A percentile compares a stretch with the other conserved stretches of the same genome.
phyloP scores from a whole-genome alignment of 345 rosid species.

The Syzygium aqueum region DNA sequence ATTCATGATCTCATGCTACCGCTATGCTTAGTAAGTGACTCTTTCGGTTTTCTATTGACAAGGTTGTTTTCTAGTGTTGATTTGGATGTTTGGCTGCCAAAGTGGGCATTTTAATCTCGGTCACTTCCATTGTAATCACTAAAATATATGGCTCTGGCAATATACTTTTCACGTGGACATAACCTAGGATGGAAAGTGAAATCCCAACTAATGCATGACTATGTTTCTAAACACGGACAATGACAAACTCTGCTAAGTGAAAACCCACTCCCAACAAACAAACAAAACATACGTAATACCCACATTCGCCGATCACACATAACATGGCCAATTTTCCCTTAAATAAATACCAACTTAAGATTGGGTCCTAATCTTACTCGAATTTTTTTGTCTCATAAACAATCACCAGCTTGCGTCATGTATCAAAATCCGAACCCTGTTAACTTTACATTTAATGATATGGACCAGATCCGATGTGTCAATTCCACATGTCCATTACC shows the following conservation, averaged over 20 bases:
- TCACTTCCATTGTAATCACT: background rate
- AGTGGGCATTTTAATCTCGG: background rate
- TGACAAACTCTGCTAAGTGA: background rate
- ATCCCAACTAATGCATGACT: background rate
- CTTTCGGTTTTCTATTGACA: background rate
- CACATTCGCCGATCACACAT: background rate
- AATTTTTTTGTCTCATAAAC: background rate
- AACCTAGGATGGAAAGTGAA: background rate
- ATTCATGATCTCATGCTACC: background rate
- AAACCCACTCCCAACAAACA: background rate
- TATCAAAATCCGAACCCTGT: too few relatives aligned
- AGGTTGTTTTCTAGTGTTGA: background rate
- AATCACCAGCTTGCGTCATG: background rate
- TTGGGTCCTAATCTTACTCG: accelerated
- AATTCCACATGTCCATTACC: background rate
- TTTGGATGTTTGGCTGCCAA: background rate
- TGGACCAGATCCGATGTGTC: background rate
- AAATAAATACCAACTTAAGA: background rate
- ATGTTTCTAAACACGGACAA: background rate
- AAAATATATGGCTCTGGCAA: background rate
- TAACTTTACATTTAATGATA: too few relatives aligned
- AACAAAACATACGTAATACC: background rate
- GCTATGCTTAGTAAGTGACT: background rate
- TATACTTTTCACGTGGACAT: background rate
- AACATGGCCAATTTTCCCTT: background rate